phyloP scores from a whole-genome alignment of 164 flowering plant species.

The Chimonanthus praecox region DNA sequence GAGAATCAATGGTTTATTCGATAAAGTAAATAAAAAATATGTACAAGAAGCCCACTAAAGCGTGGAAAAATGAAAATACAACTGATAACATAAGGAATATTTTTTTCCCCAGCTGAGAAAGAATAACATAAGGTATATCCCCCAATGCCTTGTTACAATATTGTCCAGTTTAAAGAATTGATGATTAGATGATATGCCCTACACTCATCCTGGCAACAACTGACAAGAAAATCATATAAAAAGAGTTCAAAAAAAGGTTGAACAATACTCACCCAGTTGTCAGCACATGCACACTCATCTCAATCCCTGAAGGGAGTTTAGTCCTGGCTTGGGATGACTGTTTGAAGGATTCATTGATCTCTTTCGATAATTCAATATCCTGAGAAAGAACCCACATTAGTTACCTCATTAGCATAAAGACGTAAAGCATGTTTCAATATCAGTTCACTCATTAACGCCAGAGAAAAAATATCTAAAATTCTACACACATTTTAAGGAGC shows the following conservation, averaged over 20 bases:
- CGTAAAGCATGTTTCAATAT: neutral
- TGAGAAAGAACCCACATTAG: slow-evolving; percentile 18
- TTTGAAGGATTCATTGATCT: slow-evolving; percentile 90
- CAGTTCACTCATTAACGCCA: neutral
- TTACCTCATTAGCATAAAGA: neutral
- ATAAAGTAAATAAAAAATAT: no score
- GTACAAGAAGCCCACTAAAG: no score
- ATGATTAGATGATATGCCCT: neutral
- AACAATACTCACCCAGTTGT: slow-evolving; percentile 67
- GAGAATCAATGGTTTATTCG: neutral
- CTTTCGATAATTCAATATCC: slow-evolving; percentile 92
- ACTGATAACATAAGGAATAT: no score
- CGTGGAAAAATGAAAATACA: no score
- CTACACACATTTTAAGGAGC: no score
- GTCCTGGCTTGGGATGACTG: slow-evolving; percentile 93
- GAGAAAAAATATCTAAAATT: neutral
- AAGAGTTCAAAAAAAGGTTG: neutral
- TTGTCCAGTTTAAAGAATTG: neutral
- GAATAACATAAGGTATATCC: no score
- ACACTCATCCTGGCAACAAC: neutral
- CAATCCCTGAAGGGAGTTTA: slow-evolving; percentile 89
- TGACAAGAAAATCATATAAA: neutral
- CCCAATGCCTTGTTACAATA: no score
- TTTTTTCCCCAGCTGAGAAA: no score
- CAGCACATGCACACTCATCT: slow-evolving; percentile 89